Evolutionary conservation across 23 red algal species (phyloP).

Genomic region (Gracilaria gracilis): DNA sequence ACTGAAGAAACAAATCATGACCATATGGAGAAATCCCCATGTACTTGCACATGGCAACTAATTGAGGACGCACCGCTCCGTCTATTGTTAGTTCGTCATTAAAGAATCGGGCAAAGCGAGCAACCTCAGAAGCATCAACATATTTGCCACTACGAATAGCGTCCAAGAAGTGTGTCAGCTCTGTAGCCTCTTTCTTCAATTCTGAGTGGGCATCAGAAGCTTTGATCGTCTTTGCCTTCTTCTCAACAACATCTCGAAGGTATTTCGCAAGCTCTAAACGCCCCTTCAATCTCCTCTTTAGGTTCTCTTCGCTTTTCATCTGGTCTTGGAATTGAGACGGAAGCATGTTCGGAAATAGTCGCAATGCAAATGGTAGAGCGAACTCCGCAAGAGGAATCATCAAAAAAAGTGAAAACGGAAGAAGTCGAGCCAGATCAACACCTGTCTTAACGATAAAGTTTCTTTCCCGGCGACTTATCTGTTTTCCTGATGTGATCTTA

Average conservation of each 20-base stretch:
- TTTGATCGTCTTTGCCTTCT: constrained; percentile 84
- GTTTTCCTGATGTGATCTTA: constrained; percentile 82
- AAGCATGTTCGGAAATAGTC: constrained; percentile 98
- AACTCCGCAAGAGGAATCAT: constrained; percentile 98
- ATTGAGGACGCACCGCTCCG: constrained; percentile 83
- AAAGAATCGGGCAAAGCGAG: constrained; percentile 93
- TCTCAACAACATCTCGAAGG: constrained; percentile 95
- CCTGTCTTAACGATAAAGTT: constrained; percentile 96
- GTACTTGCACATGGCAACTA: constrained; percentile 99
- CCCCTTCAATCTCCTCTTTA: constrained; percentile 91
- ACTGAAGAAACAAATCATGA: constrained; percentile 87
- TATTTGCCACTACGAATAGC: constrained; percentile 82
- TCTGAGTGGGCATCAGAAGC: constrained; percentile 73
- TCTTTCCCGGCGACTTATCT: constrained; percentile 88
- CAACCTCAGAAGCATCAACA: constrained; percentile 77
- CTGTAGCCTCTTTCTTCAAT: constrained; percentile 75
- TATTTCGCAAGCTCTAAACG: constrained; percentile 96
- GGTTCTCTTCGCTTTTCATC: constrained; percentile 94
- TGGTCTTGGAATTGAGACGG: constrained; percentile 99
- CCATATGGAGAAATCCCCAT: constrained; percentile 96
- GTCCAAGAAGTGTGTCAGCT: constrained; percentile 87
- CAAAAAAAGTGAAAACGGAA: constrained; percentile 97
- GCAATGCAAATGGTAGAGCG: constrained; percentile 93
- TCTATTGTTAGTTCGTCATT: constrained; percentile 95
- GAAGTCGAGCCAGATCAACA: constrained; percentile 88